Conservation (phyloP, 306 rosid species). For the Gillenia trifoliata region DNA sequence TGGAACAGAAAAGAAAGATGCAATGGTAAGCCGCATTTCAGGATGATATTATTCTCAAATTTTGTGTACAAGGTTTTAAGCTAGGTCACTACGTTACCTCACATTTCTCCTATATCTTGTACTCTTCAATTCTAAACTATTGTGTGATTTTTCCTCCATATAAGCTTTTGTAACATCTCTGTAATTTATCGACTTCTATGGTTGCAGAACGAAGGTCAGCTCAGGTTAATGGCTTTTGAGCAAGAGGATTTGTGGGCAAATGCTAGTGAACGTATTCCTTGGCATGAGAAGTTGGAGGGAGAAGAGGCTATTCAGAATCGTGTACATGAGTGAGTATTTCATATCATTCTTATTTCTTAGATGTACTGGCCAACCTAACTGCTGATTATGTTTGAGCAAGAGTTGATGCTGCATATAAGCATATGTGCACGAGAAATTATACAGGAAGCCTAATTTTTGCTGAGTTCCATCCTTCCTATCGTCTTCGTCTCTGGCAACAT, state of each 20-base stretch:
- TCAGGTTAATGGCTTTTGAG: conserved; percentile 83
- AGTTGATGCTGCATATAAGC: not conserved
- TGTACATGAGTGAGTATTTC: conserved; percentile 75
- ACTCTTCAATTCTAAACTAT: not conserved
- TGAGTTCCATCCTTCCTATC: not conserved
- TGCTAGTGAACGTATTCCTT: conserved; percentile 84
- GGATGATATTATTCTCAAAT: not conserved
- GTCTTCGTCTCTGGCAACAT: not conserved
- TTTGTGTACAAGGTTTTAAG: conserved; percentile 4
- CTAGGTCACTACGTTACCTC: not conserved
- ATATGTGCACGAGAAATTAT: not conserved
- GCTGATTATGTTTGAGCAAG: not conserved
- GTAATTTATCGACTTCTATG: conserved; percentile 25
- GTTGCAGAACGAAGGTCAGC: conserved; percentile 73
- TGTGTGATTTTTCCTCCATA: conserved; percentile 3
- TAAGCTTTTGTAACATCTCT: conserved; percentile 14
- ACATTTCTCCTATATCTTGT: not conserved
- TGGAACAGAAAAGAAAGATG: conserved; percentile 49
- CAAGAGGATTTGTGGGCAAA: conserved; percentile 79
- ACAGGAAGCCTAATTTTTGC: not conserved
- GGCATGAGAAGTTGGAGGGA: conserved; percentile 89
- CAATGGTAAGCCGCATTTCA: conserved; percentile 38
- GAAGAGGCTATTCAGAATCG: conserved; percentile 91
- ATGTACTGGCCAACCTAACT: conserved; percentile 7
- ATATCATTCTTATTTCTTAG: conserved; percentile 4